Conservation (phyloP, 495 filamentous ascomycete species). For the Penicillium samsonianum region DNA sequence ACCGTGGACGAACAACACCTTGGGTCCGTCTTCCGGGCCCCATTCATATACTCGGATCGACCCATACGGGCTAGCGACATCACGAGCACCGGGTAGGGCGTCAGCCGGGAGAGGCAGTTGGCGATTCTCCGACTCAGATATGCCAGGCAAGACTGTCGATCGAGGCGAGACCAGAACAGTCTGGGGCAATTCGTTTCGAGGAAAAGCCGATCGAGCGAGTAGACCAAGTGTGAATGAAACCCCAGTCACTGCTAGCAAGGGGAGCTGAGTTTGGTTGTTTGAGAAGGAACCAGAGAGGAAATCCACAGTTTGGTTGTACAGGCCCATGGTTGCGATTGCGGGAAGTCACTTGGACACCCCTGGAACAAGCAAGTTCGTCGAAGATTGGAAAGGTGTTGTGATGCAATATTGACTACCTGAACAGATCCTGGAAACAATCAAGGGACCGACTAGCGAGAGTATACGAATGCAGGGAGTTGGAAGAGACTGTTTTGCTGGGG, state of each 20-base stretch:
- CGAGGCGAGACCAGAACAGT: conserved; percentile 49
- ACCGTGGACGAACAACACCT: conserved; percentile 81
- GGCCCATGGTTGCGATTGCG: conserved; percentile 31
- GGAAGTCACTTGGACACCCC: conserved; percentile 14
- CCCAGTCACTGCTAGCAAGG: conserved; percentile 45
- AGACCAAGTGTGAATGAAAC: conserved; percentile 46
- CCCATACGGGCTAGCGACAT: conserved; percentile 78
- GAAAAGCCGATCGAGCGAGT: conserved; percentile 39
- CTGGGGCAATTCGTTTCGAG: conserved; percentile 13
- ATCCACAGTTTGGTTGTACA: conserved; percentile 43
- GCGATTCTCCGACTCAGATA: conserved; percentile 49
- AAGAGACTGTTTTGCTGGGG: not conserved
- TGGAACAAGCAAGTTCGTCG: not conserved
- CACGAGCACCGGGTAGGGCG: conserved; percentile 70
- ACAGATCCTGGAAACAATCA: not conserved
- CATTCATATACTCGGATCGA: conserved; percentile 84
- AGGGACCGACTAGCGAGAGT: not conserved
- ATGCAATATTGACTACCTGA: not conserved
- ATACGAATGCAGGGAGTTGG: not conserved
- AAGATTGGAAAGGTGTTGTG: not conserved
- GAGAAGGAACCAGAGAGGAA: conserved; percentile 42
- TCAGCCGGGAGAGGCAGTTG: conserved; percentile 71
- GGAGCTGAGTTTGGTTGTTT: conserved; percentile 41
- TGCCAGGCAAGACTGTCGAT: conserved; percentile 43
- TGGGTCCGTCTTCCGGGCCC: conserved; percentile 77